These are phyloP conservation scores for Spongiforma sp. DNA, from an alignment of 1,284 basidiomycete genomes.

Conservation along the genomic window DNA sequence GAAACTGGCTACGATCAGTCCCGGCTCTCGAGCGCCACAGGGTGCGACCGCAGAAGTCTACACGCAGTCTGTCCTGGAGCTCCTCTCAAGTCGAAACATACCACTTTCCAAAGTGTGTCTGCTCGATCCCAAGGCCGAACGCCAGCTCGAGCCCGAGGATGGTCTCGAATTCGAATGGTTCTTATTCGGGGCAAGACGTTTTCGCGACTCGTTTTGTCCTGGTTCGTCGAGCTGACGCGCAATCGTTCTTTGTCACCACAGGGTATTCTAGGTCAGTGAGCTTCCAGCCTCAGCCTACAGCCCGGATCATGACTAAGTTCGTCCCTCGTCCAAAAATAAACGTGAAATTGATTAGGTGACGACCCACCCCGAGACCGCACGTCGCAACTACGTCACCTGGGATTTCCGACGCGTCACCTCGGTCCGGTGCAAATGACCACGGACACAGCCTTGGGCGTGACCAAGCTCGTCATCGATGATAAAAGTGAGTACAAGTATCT, in stretches of 20 bases:
- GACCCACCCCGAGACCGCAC: conserved; percentile 92
- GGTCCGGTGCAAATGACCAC: conserved; percentile 97
- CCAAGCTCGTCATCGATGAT: conserved; percentile 87
- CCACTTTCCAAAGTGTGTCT: conserved; percentile 76
- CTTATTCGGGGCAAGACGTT: conserved; percentile 74
- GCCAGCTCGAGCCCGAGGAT: conserved; percentile 74
- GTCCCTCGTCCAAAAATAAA: too few species aligned
- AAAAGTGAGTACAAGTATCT: conserved; percentile 63
- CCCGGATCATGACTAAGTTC: not conserved
- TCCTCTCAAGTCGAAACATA: conserved; percentile 59
- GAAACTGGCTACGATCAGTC: conserved; percentile 40
- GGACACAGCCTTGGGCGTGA: conserved; percentile 95
- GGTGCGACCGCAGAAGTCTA: conserved; percentile 53
- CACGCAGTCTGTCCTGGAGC: conserved; percentile 65
- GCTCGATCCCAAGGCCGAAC: conserved; percentile 84
- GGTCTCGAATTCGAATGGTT: conserved; percentile 83
- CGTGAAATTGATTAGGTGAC: conserved; percentile 63
- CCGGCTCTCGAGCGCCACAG: too few species aligned
- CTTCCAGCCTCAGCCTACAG: not conserved
- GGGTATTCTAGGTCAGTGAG: conserved; percentile 72
- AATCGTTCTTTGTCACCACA: conserved; percentile 28
- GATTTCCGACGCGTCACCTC: conserved; percentile 86
- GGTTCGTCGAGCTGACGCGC: conserved; percentile 11
- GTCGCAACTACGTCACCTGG: conserved; percentile 82
- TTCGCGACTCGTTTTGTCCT: not conserved